Percentiles rank a stretch among this genome's conserved stretches.
These are phyloP conservation scores for Pistacia vera DNA, from an alignment of 345 rosid genomes.

Conservation along the genomic window DNA sequence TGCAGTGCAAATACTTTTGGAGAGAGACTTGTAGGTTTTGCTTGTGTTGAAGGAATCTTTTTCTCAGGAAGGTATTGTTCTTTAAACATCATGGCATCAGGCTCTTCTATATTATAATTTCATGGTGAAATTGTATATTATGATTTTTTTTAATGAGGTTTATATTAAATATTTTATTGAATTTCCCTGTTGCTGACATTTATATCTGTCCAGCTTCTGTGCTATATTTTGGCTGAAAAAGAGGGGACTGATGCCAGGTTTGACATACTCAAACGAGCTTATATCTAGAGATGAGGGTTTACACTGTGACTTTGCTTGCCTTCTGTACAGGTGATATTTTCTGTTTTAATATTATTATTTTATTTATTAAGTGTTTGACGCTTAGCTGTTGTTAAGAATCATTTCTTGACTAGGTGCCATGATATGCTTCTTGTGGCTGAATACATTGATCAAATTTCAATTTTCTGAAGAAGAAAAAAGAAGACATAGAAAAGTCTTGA, in stretches of 20 bases:
- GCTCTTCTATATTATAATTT: constrained; percentile 3
- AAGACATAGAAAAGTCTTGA: constrained; percentile 5
- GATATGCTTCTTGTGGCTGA: background rate
- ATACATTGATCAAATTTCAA: background rate
- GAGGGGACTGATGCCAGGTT: constrained; percentile 96
- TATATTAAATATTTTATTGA: constrained; percentile 16
- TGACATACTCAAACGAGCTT: constrained; percentile 92
- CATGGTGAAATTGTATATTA: background rate
- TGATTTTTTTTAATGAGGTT: background rate
- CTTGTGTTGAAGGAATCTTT: constrained; percentile 90
- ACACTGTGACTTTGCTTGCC: constrained; percentile 96
- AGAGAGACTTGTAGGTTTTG: constrained; percentile 84
- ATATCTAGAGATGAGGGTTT: constrained; percentile 95
- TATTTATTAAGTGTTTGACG: background rate
- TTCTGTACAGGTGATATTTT: constrained; percentile 66
- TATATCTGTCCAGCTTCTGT: constrained; percentile 65
- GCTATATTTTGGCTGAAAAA: constrained; percentile 96
- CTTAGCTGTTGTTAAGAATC: background rate
- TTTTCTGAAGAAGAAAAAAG: background rate
- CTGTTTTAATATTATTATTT: background rate
- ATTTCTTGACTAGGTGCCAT: background rate
- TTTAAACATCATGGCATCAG: background rate
- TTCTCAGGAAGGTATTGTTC: constrained; percentile 84
- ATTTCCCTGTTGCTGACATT: constrained; percentile 10
- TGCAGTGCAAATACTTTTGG: constrained; percentile 78